phyloP scores from a whole-genome alignment of 345 rosid genomes.

The Populus alba region DNA sequence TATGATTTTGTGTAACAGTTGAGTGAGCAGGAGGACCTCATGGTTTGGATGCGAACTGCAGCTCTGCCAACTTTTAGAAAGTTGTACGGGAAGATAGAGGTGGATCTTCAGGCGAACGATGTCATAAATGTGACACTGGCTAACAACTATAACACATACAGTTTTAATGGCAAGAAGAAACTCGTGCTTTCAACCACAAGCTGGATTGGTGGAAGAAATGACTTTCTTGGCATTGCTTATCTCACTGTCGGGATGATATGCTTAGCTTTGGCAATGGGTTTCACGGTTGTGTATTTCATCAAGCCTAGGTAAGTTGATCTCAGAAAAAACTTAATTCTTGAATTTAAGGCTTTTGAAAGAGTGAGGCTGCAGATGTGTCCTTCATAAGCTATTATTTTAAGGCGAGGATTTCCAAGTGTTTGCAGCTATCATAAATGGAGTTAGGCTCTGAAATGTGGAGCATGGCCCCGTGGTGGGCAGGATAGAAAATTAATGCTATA shows the following conservation, averaged over 20 bases:
- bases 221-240: conserved; percentile 96
- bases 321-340: background rate
- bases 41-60: conserved; percentile 99
- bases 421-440: background rate
- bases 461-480: background rate
- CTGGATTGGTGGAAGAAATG: conserved; percentile 99
- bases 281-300: conserved; percentile 76
- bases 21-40: conserved; percentile 89
- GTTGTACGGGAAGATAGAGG: conserved; percentile 91
- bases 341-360: background rate
- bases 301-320: conserved; percentile 72
- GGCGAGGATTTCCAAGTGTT: background rate
- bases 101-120: conserved; percentile 59
- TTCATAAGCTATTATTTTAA: background rate
- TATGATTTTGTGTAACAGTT: conserved; percentile 46
- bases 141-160: conserved; percentile 87
- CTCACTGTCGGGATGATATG: conserved; percentile 86
- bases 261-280: conserved; percentile 78
- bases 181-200: conserved; percentile 94
- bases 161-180: conserved; percentile 90
- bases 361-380: background rate
- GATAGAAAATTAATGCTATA: background rate
- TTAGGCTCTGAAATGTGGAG: background rate
- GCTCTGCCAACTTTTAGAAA: conserved; percentile 97
- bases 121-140: conserved; percentile 46